These are phyloP conservation scores for Dactylellina drechsleri DNA, from an alignment of 2,329 filamentous ascomycete species.

Conservation along the genomic window DNA sequence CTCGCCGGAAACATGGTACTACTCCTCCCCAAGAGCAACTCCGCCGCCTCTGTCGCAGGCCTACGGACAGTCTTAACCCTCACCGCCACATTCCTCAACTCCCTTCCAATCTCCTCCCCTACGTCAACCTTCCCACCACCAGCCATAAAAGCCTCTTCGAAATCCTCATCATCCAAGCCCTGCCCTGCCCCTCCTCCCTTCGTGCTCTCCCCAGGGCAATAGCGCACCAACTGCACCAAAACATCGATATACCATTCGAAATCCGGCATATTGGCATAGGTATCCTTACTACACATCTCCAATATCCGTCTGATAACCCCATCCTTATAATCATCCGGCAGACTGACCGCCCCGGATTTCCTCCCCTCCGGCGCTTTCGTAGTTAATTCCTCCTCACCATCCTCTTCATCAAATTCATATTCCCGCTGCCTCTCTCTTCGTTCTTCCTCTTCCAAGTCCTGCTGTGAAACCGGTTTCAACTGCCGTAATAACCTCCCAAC, in stretches of 20 bases:
- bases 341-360: constrained; percentile 66
- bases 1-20: constrained; percentile 65
- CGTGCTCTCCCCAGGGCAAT: constrained; percentile 66
- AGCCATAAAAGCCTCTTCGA: constrained; percentile 47
- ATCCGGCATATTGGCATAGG: constrained; percentile 84
- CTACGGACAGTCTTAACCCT: constrained; percentile 85
- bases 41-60: constrained; percentile 83
- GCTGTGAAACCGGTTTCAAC: constrained; percentile 73
- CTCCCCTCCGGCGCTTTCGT: constrained; percentile 59
- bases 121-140: constrained; percentile 62
- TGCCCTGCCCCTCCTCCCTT: constrained; percentile 29
- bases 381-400: constrained; percentile 32
- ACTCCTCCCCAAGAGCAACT: constrained; percentile 73
- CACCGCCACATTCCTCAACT: constrained; percentile 89
- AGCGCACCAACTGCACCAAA: constrained; percentile 82
- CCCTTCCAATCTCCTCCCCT: constrained; percentile 79
- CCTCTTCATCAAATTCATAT: constrained; percentile 67
- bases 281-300: constrained; percentile 87
- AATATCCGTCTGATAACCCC: constrained; percentile 85
- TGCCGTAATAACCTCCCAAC: constrained; percentile 89
- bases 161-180: constrained; percentile 36
- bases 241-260: constrained; percentile 99
- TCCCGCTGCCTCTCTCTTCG: constrained; percentile 66
- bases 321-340: constrained; percentile 86
- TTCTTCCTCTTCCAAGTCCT: constrained; percentile 58